Percentiles rank a stretch among this genome's conserved stretches.
Evolutionary conservation across 2,329 filamentous ascomycete genomes (phyloP).

Genomic region (Calonectria henricotiae): DNA sequence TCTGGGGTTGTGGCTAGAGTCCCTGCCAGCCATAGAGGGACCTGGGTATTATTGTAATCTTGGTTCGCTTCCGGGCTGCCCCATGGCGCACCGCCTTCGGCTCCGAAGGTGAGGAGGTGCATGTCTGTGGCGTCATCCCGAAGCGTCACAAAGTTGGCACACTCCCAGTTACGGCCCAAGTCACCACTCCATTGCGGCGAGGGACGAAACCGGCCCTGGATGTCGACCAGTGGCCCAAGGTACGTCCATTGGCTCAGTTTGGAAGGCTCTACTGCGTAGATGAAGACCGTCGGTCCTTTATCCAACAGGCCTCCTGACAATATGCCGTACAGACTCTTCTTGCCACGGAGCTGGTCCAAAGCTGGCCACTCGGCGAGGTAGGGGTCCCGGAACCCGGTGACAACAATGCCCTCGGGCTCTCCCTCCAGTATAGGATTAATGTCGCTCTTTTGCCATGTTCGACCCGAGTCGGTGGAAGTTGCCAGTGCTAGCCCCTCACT

Average conservation of each 20-base stretch:
- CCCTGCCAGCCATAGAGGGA: conserved; percentile 63
- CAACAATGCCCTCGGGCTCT: conserved; percentile 47
- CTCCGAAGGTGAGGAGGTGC: conserved; percentile 63
- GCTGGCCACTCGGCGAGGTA: conserved; percentile 50
- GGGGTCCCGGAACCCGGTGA: conserved; percentile 55
- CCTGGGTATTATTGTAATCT: neutral
- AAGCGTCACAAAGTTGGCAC: conserved; percentile 63
- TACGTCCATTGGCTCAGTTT: conserved; percentile 63
- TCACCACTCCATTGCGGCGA: conserved; percentile 65
- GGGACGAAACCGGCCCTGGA: conserved; percentile 58
- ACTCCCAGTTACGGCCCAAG: conserved; percentile 67
- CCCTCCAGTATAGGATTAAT: conserved; percentile 52
- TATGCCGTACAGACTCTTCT: conserved; percentile 60
- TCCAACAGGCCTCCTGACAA: conserved; percentile 64
- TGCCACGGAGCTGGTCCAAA: conserved; percentile 40
- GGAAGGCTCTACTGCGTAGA: conserved; percentile 61
- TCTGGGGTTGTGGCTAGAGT: conserved; percentile 42
- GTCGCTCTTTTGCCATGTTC: conserved; percentile 52
- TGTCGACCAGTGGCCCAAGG: conserved; percentile 59
- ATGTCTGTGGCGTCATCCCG: conserved; percentile 47
- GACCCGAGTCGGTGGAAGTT: conserved; percentile 56
- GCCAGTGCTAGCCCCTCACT: conserved; percentile 61
- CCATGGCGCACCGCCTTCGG: conserved; percentile 58
- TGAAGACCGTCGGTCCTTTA: conserved; percentile 62
- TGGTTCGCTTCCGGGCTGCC: conserved; percentile 2